phyloP scores from a whole-genome alignment of 2,329 filamentous ascomycete species.

The Alternaria sp. region DNA sequence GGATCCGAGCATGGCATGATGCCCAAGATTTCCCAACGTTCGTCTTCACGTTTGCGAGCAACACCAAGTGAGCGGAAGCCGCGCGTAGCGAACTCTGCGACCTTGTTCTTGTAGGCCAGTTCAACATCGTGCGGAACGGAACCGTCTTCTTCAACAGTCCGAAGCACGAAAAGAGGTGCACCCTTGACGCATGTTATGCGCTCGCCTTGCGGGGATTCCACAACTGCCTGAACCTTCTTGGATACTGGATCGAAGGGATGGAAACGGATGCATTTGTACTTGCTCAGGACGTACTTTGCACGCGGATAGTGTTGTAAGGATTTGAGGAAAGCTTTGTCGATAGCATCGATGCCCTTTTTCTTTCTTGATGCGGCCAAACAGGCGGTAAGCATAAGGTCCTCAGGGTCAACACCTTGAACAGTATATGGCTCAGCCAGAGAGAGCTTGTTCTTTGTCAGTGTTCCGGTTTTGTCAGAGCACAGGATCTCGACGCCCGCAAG shows the following conservation, averaged over 20 bases:
- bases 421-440: conserved; percentile 86
- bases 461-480: conserved; percentile 94
- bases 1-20: conserved; percentile 96
- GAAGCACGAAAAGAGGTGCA: conserved; percentile 85
- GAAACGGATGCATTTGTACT: conserved; percentile 87
- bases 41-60: conserved; percentile 84
- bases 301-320: conserved; percentile 81
- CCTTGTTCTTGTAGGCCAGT: conserved; percentile 88
- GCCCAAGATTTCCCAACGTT: conserved; percentile 88
- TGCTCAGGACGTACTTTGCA: conserved; percentile 79
- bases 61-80: conserved; percentile 95
- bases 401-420: conserved; percentile 79
- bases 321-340: conserved; percentile 94
- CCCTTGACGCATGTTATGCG: conserved; percentile 90
- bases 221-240: conserved; percentile 87
- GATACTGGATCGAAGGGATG: conserved; percentile 90
- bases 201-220: conserved; percentile 84
- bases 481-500: conserved; percentile 92
- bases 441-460: conserved; percentile 92
- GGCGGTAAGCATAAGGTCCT: conserved; percentile 91
- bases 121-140: conserved; percentile 78
- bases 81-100: conserved; percentile 88
- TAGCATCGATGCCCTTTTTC: conserved; percentile 95
- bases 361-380: conserved; percentile 90
- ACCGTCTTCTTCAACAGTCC: conserved; percentile 86